Conservation (phyloP, 2,329 filamentous ascomycete genomes). For the Penicillium sp. region DNA sequence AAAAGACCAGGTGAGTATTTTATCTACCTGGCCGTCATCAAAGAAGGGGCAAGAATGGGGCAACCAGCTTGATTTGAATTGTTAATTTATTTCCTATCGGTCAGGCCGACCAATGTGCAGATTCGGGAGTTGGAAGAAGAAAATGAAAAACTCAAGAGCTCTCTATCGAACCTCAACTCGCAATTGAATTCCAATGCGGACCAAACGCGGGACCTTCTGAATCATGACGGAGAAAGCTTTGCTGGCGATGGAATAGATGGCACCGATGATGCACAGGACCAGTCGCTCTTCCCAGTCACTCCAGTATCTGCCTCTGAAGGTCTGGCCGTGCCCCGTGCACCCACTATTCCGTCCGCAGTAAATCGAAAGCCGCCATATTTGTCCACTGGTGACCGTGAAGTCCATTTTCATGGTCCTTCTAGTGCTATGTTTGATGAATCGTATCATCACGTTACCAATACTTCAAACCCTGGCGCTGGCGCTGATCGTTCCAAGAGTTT, state of each 20-base stretch:
- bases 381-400: constrained; percentile 12
- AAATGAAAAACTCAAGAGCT: constrained; percentile 21
- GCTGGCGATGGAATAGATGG: not conserved
- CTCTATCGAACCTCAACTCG: constrained; percentile 11
- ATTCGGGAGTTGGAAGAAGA: constrained; percentile 23
- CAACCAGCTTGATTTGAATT: not conserved
- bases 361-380: constrained; percentile 8
- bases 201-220: not conserved
- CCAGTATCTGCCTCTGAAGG: not conserved
- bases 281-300: not conserved
- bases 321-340: not conserved
- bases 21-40: not conserved
- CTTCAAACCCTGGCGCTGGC: not conserved
- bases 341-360: not conserved
- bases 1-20: constrained; percentile 21
- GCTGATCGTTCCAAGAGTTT: not conserved
- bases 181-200: not conserved
- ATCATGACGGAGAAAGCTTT: not conserved
- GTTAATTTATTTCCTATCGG: not conserved
- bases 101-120: constrained; percentile 26
- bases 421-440: constrained; percentile 14
- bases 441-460: not conserved
- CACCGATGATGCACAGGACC: not conserved
- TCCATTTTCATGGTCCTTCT: constrained; percentile 11
- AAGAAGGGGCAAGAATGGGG: not conserved